Percentiles rank a stretch among this genome's conserved stretches.
These are phyloP conservation scores for Hyphochytrium catenoides DNA, from an alignment of 352 stramenopile genomes.

Conservation along the genomic window DNA sequence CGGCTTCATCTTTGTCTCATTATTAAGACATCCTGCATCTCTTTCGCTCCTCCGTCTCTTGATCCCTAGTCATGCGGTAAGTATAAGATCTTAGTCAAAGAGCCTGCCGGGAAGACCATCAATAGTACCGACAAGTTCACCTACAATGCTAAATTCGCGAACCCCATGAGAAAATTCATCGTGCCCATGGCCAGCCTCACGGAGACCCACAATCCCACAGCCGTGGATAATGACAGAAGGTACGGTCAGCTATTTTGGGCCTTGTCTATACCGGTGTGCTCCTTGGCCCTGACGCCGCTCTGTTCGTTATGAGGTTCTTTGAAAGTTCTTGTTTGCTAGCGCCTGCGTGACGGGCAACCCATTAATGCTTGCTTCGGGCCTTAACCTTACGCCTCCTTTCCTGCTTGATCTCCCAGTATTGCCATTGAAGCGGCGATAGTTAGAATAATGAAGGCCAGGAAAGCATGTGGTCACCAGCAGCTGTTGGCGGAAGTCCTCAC, in stretches of 20 bases:
- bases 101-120: slow-evolving; percentile 78
- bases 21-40: too few species aligned
- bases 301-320: too few species aligned
- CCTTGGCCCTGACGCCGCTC: too few species aligned
- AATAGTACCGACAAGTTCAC: slow-evolving; percentile 75
- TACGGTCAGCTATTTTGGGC: too few species aligned
- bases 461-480: slow-evolving; percentile 90
- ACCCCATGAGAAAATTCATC: slow-evolving; percentile 87
- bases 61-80: slow-evolving; percentile 94
- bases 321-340: too few species aligned
- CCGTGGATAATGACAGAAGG: slow-evolving; percentile 85
- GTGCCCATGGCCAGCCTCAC: slow-evolving; percentile 97
- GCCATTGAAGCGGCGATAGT: slow-evolving; percentile 98
- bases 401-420: slow-evolving; percentile 43
- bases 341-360: too few species aligned
- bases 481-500: slow-evolving; percentile 92
- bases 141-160: slow-evolving; percentile 80
- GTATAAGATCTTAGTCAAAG: slow-evolving; percentile 91
- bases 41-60: too few species aligned
- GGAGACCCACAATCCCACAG: slow-evolving; percentile 91
- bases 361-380: too few species aligned
- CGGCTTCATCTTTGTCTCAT: too few species aligned
- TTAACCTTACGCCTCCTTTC: slow-evolving; percentile 1
- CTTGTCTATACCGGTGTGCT: too few species aligned
- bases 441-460: slow-evolving; percentile 98